Base-by-base conservation (phyloP, 1,284 basidiomycete species). In the Austroboletus niveus region DNA sequence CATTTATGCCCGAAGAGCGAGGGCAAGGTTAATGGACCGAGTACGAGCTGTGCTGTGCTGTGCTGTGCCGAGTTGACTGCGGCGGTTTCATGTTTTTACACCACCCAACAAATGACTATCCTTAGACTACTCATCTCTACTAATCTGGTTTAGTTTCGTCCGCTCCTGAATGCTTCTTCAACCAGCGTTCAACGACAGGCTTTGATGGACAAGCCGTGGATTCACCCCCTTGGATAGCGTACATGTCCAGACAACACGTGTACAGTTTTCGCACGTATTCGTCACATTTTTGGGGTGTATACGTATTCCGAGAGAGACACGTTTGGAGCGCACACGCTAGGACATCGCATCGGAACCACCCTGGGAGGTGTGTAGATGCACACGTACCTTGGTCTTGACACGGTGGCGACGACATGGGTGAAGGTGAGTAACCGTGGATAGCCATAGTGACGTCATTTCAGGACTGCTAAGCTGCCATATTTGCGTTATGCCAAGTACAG, bases 201-300 rank as follows among this genome's bases (percentile, higher is more conserved):
- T 72, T 73, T 58, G 76, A 73, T 0, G 87, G 85, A 66, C 86
- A 89, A 0, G 84, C 82, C 0, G 81, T 81, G 5, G 84, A 84
- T 15, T 45, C 34, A 35, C 6, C 14, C 8, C 70, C 75, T 45
- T 73, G 69, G 20, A 59, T 69, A 4, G 76, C 67, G 63, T 87
- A 84, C 75, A 87, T 78, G 34, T 63, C 52, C 42, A 77, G 39
- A 41, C 61, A 67, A 15, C 64, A 63, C 42, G 0, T 0, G 42
- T 66, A 63, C 2, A 63, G 53, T 32, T 69, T 72, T 42, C 76
- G 69, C 29, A 88, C 60, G 12, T 76, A 65, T 4, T 66, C 60
- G 39, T 83, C 72, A 61, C 86, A 89, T 56, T 77, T 81, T 17
- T 85, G 82, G 0, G 83, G 85, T 1, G 59, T 59, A 58, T 86